These are phyloP conservation scores for Saxispiralis lemnorum DNA, from an alignment of 495 filamentous ascomycete genomes.

Conservation along the genomic window DNA sequence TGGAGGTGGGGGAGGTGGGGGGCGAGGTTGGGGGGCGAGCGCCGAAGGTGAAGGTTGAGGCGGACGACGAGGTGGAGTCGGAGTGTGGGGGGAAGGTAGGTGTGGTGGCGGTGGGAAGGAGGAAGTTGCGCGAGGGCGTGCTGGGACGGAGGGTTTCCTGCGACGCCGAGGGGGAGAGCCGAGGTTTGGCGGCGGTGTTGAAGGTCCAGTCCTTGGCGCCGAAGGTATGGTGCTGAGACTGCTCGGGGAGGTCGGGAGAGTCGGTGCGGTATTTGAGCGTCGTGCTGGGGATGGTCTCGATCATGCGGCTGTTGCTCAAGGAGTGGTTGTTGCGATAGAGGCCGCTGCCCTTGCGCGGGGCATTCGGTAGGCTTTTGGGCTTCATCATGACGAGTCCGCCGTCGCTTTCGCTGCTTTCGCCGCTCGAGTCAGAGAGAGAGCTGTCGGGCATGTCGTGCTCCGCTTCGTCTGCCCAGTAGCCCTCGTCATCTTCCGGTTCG, in stretches of 20 bases:
- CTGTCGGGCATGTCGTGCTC: constrained; percentile 40
- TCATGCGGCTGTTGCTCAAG: constrained; percentile 62
- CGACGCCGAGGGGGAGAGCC: constrained; percentile 50
- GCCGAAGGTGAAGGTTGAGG: too few species aligned
- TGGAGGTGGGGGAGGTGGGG: too few species aligned
- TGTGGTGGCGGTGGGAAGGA: constrained; percentile 39
- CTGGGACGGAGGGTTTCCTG: constrained; percentile 61
- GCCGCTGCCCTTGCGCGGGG: not conserved
- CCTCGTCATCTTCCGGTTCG: constrained; percentile 46
- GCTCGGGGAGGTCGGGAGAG: constrained; percentile 43
- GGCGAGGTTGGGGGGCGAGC: too few species aligned
- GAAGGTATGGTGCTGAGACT: constrained; percentile 14
- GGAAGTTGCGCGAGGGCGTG: constrained; percentile 50
- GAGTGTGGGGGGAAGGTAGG: constrained; percentile 34
- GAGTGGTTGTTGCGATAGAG: constrained; percentile 19
- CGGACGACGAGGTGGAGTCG: too few species aligned
- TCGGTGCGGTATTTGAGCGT: constrained; percentile 79
- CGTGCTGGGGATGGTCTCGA: constrained; percentile 81
- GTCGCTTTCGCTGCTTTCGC: constrained; percentile 25
- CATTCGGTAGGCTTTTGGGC: constrained; percentile 22
- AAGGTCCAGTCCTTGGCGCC: constrained; percentile 24
- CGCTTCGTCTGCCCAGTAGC: constrained; percentile 27
- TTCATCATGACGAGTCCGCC: constrained; percentile 82
- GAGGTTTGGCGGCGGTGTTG: constrained; percentile 17
- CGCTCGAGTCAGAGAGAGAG: constrained; percentile 4